Percentiles rank a stretch among this genome's conserved stretches.
These are phyloP conservation scores for Echinosophora koreensis DNA, from an alignment of 306 rosid genomes.

Conservation along the genomic window DNA sequence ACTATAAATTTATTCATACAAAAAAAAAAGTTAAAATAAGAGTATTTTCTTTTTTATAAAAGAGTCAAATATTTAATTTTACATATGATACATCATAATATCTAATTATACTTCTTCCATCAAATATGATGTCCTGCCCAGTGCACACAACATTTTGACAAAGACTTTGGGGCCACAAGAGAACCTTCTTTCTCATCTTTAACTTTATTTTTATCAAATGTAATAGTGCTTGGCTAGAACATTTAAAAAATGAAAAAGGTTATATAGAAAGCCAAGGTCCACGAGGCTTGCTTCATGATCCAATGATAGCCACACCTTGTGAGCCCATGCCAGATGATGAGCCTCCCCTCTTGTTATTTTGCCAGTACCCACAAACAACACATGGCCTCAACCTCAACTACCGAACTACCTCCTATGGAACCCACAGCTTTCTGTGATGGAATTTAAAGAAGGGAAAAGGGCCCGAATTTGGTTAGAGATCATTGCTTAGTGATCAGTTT, in stretches of 20 bases:
- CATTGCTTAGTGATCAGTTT: constrained; percentile 42
- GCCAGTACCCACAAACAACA: constrained; percentile 46
- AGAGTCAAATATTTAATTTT: too few species aligned
- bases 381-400: constrained; percentile 52
- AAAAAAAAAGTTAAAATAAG: too few species aligned
- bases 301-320: constrained; percentile 68
- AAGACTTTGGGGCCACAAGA: constrained; percentile 57
- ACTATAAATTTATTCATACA: too few species aligned
- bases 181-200: constrained; percentile 40
- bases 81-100: too few species aligned
- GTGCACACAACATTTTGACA: too few species aligned
- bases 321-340: constrained; percentile 60
- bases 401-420: constrained; percentile 49
- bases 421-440: constrained; percentile 48
- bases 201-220: neutral
- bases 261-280: constrained; percentile 58
- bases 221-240: constrained; percentile 20
- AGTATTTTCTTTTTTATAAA: too few species aligned
- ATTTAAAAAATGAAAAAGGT: constrained; percentile 46
- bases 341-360: constrained; percentile 37
- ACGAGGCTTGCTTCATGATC: constrained; percentile 80
- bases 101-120: neutral
- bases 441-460: constrained; percentile 27
- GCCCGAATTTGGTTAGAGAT: constrained; percentile 4
- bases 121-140: too few species aligned